These are phyloP conservation scores for Suhomyces coccinellae DNA, from an alignment of 1,139 yeast genomes.

Conservation along the genomic window DNA sequence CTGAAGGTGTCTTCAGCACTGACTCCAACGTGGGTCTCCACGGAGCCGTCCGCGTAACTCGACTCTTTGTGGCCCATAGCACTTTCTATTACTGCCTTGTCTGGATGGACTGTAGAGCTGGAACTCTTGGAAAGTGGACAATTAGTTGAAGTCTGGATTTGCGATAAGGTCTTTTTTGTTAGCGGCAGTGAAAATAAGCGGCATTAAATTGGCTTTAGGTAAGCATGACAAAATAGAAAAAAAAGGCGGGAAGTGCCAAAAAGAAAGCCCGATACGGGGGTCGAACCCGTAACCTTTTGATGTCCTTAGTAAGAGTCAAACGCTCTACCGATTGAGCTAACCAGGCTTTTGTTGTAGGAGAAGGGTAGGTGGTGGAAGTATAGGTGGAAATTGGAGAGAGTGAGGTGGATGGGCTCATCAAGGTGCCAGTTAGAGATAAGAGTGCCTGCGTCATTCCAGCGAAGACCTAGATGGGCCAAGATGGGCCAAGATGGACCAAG, in stretches of 20 bases:
- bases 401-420: no score
- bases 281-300: constrained; percentile 53
- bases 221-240: neutral
- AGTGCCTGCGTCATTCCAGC: no score
- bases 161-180: neutral
- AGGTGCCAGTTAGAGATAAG: no score
- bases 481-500: no score
- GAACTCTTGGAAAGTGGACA: neutral
- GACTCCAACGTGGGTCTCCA: neutral
- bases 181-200: no score
- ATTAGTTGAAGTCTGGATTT: neutral
- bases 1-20: neutral
- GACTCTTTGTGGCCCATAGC: constrained; percentile 3
- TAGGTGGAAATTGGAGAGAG: no score
- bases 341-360: constrained; percentile 11
- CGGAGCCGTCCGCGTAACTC: neutral
- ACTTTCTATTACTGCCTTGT: neutral
- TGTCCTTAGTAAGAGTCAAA: constrained; percentile 20
- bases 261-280: constrained; percentile 47
- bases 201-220: no score
- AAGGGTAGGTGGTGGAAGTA: no score
- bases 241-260: neutral
- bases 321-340: constrained; percentile 18
- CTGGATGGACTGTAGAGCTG: neutral
- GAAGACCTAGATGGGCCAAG: no score